Base-by-base conservation (phyloP, 1,284 basidiomycete species). In the Cryptococcus jaspeensis region DNA sequence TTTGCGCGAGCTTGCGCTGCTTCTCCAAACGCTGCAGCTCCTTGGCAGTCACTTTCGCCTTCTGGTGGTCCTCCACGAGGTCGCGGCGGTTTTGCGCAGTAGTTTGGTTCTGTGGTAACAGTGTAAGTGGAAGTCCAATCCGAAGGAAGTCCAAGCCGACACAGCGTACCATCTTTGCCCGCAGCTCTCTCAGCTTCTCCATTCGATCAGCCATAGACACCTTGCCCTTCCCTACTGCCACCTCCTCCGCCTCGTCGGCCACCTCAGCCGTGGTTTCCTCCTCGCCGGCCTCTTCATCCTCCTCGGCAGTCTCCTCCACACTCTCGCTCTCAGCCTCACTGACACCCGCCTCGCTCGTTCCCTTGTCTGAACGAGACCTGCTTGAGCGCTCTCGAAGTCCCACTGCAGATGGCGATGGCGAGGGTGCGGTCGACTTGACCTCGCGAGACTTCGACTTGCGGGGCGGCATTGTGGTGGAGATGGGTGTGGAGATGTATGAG, bases 1-100 rank as follows among this genome's bases (percentile, higher is more conserved):
- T 85, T 74, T 95, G 92, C 0, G 92, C 93, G 32, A 97, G 82
- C 72, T 88, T 89, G 52, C 87, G 85, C 74, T 95, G 91, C 67
- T 88, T 84, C 65, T 95, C 92, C 25, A 93, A 79, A 38, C 91
- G 84, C 37, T 87, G 86, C 0, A 86, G 80, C 61, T 95, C 92
- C 38, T 89, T 84, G 0, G 84, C 87, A 1, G 84, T 87, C 4
- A 87, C 79, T 69, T 89, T 89, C 8, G 85, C 80, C 68, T 84
- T 88, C 36, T 88, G 84, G 46, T 86, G 85, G 72, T 96, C 92
- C 61, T 88, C 86, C 16, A 94, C 81, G 22, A 96, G 80, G 9
- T 91, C 89, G 41, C 84, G 83, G 15, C 91, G 85, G 75, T 97
- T 97, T 5, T 86, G 90, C 66, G 82, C 84, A 0, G 87, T 81